Conservation (phyloP, 192 early-diverging fungal genomes). For the Haplosporangium gracile region DNA sequence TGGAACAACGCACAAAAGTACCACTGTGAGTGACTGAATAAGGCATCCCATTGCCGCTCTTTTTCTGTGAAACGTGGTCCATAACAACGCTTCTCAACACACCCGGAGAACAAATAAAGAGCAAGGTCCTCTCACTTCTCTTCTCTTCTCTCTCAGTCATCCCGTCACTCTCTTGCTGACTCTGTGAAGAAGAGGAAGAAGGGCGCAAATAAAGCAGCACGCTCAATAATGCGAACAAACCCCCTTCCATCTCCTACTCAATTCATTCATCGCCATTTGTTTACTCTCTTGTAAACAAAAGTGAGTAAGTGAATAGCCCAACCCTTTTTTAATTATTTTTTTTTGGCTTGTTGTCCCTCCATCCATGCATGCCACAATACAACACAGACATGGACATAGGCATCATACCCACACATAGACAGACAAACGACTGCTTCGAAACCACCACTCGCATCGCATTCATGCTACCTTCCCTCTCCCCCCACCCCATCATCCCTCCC, state of each 20-base stretch:
- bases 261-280: neutral
- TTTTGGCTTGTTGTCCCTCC: neutral
- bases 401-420: neutral
- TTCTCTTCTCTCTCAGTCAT: neutral
- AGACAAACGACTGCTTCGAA: neutral
- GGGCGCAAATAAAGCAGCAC: conserved; percentile 2
- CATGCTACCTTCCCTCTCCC: neutral
- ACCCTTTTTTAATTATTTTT: neutral
- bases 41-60: conserved; percentile 25
- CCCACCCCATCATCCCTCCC: neutral
- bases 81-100: neutral
- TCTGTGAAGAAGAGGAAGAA: neutral
- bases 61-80: conserved; percentile 30
- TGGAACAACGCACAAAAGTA: neutral
- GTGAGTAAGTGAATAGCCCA: neutral
- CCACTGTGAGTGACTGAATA: no score
- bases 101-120: neutral
- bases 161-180: neutral
- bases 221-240: neutral
- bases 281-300: neutral
- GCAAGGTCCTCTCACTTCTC: neutral
- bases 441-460: neutral
- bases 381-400: neutral
- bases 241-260: neutral
- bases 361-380: neutral